phyloP scores from a whole-genome alignment of 202 grass and related monocot species.

The Digitaria exilis region DNA sequence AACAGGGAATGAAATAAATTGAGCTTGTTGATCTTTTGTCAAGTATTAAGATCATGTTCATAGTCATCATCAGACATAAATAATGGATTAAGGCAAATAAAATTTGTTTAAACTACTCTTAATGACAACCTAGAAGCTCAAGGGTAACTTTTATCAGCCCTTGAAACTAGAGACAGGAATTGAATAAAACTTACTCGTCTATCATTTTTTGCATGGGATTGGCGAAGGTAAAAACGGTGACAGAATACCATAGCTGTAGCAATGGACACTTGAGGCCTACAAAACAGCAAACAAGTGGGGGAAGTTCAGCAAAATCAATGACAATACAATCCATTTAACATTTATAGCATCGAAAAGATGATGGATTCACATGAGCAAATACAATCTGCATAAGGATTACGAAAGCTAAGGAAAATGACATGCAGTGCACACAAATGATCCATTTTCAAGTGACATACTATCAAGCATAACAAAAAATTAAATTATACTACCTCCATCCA shows the following conservation, averaged over 20 bases:
- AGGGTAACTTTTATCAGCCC: background rate
- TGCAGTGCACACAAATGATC: slow-evolving; percentile 21
- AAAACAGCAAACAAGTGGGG: slow-evolving; percentile 2
- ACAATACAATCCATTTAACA: slow-evolving; percentile 2
- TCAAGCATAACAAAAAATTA: slow-evolving; percentile 8
- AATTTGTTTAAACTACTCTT: background rate
- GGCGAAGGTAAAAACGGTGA: slow-evolving; percentile 87
- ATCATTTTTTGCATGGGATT: slow-evolving; percentile 92
- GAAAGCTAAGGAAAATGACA: background rate
- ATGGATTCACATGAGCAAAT: slow-evolving; percentile 12
- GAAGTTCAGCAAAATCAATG: background rate
- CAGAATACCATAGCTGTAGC: slow-evolving; percentile 93
- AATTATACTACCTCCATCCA: background rate
- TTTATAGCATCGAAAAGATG: slow-evolving; percentile 1
- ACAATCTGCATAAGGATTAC: slow-evolving; percentile 4
- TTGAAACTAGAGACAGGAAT: slow-evolving; percentile 6
- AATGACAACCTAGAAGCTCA: slow-evolving; percentile 15
- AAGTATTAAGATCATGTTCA: background rate
- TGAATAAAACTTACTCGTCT: slow-evolving; percentile 68
- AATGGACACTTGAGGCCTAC: slow-evolving; percentile 87
- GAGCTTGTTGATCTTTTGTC: background rate
- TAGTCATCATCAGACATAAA: slow-evolving; percentile 3
- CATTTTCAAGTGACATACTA: slow-evolving; percentile 16
- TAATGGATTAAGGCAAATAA: background rate
- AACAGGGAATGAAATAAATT: background rate